phyloP scores from a whole-genome alignment of 2,329 filamentous ascomycete species.

The Xylariaceae sp. region DNA sequence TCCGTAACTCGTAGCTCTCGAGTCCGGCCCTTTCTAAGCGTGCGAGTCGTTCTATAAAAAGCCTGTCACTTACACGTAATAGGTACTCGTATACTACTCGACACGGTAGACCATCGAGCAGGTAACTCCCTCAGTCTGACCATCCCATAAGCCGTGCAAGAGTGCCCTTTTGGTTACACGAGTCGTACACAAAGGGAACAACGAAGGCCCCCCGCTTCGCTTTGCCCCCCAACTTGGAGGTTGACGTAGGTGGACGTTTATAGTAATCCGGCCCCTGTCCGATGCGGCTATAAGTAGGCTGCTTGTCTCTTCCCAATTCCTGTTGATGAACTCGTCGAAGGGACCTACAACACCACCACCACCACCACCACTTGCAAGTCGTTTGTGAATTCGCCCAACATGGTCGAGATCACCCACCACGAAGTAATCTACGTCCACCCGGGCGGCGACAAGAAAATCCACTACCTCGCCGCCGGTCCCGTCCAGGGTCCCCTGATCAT shows the following conservation, averaged over 20 bases:
- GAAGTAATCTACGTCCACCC: constrained; percentile 17
- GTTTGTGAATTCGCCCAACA: constrained; percentile 4
- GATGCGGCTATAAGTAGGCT: not conserved
- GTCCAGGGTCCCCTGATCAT: constrained; percentile 28
- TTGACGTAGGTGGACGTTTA: too few relatives aligned
- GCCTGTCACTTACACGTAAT: too few relatives aligned
- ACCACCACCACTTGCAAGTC: not conserved
- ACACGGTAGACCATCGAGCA: too few relatives aligned
- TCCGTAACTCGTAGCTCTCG: too few relatives aligned
- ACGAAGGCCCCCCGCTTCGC: too few relatives aligned
- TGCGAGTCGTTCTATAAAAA: too few relatives aligned
- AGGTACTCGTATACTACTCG: too few relatives aligned
- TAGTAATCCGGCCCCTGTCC: too few relatives aligned
- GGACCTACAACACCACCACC: not conserved
- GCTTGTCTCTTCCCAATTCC: not conserved
- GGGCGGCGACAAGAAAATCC: constrained; percentile 26
- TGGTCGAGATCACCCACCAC: constrained; percentile 14
- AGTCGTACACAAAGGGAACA: not conserved
- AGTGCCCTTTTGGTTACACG: not conserved
- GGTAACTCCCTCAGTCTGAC: too few relatives aligned
- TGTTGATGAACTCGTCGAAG: not conserved
- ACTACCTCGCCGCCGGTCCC: constrained; percentile 31
- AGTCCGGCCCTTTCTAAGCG: too few relatives aligned
- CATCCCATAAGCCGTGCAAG: not conserved
- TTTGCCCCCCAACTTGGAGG: too few relatives aligned